These are phyloP conservation scores for Hamamelis virginiana DNA, from an alignment of 164 flowering plant species.

Conservation along the genomic window DNA sequence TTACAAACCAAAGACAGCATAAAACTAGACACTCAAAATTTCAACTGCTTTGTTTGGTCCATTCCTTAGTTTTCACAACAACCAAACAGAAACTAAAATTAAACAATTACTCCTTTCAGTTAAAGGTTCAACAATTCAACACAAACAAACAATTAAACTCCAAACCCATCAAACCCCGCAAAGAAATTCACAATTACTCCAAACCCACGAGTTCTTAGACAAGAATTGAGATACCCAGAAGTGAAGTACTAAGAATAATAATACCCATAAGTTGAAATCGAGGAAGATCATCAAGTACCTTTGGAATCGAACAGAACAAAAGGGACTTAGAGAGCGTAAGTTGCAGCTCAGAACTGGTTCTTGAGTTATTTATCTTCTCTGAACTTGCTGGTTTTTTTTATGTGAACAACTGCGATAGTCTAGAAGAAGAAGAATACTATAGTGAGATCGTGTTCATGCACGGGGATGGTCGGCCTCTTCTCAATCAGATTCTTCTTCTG, in stretches of 20 bases:
- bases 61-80: not conserved
- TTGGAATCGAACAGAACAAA: not conserved
- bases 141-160: not conserved
- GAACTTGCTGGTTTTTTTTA: not conserved
- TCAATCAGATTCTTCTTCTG: not conserved
- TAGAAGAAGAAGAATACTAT: not conserved
- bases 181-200: not conserved
- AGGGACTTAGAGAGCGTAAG: not conserved
- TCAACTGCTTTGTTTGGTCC: not conserved
- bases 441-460: slow-evolving; percentile 1
- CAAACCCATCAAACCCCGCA: not conserved
- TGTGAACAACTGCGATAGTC: too few relatives aligned
- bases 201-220: not conserved
- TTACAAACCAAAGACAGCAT: not conserved
- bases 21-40: not conserved
- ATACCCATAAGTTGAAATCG: slow-evolving; percentile 6
- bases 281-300: slow-evolving; percentile 6
- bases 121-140: not conserved
- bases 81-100: not conserved
- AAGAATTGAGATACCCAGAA: not conserved
- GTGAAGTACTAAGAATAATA: not conserved
- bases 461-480: not conserved
- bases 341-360: not conserved
- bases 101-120: not conserved
- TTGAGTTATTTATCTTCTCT: not conserved